Base-by-base conservation (phyloP, 495 filamentous ascomycete genomes). In the Neurospora tetrasperma region DNA sequence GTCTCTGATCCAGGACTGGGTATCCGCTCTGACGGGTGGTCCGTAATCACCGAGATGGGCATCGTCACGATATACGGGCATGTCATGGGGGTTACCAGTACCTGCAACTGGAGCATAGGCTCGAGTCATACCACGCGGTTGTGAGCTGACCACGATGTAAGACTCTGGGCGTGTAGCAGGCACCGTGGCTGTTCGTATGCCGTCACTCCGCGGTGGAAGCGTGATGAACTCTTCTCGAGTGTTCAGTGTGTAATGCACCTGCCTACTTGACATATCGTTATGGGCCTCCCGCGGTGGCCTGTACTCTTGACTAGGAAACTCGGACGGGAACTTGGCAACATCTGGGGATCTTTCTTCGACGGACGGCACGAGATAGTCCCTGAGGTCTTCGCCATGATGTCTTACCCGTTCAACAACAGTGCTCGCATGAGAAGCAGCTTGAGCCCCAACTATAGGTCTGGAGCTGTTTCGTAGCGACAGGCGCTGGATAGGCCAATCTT, bases 321-420 rank as follows among this genome's bases (percentile, higher is more conserved):
- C 73, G 18, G 46, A 4, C 2, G 73, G 72, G 18, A 75, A 75
- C 7, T 31, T 72, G n/a, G 74, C 41, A 38, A 20, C 27, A 70
- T 76, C 73, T 20, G 78, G 81, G 72, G 80, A 80, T 10, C 73
- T 70, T 41, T 82, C 75, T 72, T 85, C 83, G 71, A 85, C 82
- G 18, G 83, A 85, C 69, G 74, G 78, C 12, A 85, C 76, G 62
- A 81, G 78, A 72, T 81, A 76, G 44, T 85, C 83, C 72, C 82
- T 80, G 1, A 80, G 76, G 70, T 77, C 78, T 69, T 80, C 75
- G 12, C 71, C 73, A n/a, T 70, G 70, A 39, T 75, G 70, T 18
- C 73, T 70, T 69, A 76, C 73, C 42, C 74, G 71, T 54, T 75
- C 75, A 35, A 71, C 66, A 20, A 71, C 69, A 9, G 70, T 20